These are phyloP conservation scores for Saccharum spontaneum DNA, from an alignment of 176 grass and related monocot genomes.

Conservation along the genomic window DNA sequence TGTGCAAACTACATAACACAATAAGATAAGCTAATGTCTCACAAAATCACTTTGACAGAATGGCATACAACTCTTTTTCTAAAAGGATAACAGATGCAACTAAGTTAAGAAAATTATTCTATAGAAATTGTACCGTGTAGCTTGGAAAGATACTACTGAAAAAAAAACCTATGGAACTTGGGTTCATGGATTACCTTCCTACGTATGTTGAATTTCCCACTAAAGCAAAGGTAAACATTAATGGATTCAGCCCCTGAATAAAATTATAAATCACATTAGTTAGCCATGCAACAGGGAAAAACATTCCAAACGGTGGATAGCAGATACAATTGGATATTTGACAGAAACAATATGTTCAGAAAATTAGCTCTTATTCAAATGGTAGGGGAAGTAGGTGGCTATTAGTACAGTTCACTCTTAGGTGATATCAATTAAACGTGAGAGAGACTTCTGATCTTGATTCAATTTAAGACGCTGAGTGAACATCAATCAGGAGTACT, in stretches of 20 bases:
- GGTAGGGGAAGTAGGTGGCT: neutral
- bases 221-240: constrained; percentile 95
- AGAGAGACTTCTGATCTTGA: neutral
- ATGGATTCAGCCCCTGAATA: constrained; percentile 81
- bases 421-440: neutral
- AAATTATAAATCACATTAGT: constrained; percentile 36
- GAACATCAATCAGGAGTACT: constrained; percentile 1
- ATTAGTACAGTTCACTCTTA: neutral
- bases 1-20: neutral
- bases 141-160: neutral
- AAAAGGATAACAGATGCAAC: neutral
- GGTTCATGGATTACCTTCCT: constrained; percentile 66
- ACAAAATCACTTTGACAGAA: neutral
- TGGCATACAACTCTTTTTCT: neutral
- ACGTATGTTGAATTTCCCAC: constrained; percentile 88
- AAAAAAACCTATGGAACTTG: constrained; percentile 10
- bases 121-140: neutral
- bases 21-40: constrained; percentile 5
- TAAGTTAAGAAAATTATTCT: neutral
- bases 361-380: neutral
- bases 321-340: neutral
- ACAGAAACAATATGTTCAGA: constrained; percentile 1
- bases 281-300: neutral
- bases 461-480: neutral
- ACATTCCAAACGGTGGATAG: neutral